Percentiles rank a stretch among this genome's conserved stretches.
Evolutionary conservation across 768 basidiomycete species (phyloP).

Genomic region (Suillus spraguei): DNA sequence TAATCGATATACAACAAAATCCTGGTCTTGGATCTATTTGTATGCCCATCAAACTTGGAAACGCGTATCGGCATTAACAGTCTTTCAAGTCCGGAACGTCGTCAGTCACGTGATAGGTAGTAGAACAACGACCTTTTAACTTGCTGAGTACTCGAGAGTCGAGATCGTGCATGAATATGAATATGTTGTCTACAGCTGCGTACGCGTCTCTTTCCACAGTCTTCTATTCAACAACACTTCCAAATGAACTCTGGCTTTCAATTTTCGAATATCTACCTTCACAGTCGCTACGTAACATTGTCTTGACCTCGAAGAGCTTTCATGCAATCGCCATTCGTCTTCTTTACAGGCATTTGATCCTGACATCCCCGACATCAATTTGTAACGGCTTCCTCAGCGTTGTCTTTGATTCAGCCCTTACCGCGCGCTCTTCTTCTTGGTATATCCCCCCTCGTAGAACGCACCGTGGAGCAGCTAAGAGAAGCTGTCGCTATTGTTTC

Average conservation of each 20-base stretch:
- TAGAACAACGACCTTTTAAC: background rate
- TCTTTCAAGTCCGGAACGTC: background rate
- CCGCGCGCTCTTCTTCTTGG: slow-evolving; percentile 20
- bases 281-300: slow-evolving; percentile 34
- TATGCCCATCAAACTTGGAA: background rate
- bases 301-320: slow-evolving; percentile 34
- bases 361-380: slow-evolving; percentile 34
- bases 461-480: slow-evolving; percentile 30
- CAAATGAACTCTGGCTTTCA: slow-evolving; percentile 41
- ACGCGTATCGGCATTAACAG: background rate
- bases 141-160: no score
- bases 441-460: slow-evolving; percentile 26
- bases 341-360: slow-evolving; percentile 28
- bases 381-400: background rate
- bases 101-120: background rate
- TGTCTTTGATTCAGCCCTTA: slow-evolving; percentile 13
- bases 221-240: slow-evolving; percentile 19
- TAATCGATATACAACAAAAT: background rate
- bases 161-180: background rate
- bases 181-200: background rate
- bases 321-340: slow-evolving; percentile 27
- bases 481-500: slow-evolving; percentile 28
- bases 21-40: background rate
- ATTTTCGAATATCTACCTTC: slow-evolving; percentile 38
- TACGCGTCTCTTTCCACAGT: background rate